Base-by-base conservation (phyloP, 345 rosid genomes). In the Brassica napus region DNA sequence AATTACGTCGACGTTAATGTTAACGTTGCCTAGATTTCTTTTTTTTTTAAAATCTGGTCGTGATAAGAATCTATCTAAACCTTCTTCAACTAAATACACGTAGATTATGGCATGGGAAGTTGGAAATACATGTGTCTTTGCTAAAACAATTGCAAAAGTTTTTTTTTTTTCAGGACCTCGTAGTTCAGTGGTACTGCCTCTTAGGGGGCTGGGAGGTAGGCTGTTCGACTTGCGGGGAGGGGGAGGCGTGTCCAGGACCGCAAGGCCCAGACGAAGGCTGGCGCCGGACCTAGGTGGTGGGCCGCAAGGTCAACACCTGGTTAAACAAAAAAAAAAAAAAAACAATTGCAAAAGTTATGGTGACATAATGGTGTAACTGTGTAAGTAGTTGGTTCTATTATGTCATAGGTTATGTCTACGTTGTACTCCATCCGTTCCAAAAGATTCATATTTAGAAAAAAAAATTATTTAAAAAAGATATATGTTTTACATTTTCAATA, bases 1-100 rank as follows among this genome's bases (percentile, higher is more conserved):
- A 37, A 16, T 72, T 37, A 71, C 67, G 37, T 57, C 68, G 77
- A 57, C 67, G 35, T 65, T 78, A 59, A 65, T 65, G 67, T 57
- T 77, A 62, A 49, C 12, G 21, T 15, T 54, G 9, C 4, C 23
- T 15, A 16, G 59, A 54, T 6, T 52, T 15, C 3, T 52, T 49
- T 52, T n/a, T 26, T 26, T 26, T 26, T 26, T 26, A 3, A 11
- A 47, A 47, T 5, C 16, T 47, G 54, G 54, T 14, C 54, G 54
- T 47, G 54, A 47, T 47, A 47, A 47, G 54, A 12, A 12, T 47
- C 5, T 47, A 47, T 47, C 16, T 12, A 47, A 14, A 47, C 54
- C 54, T 47, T 47, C 54, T 47, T 47, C 54, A 47, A 47, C 16
- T 47, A 47, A 52, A 52, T 7, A 52, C 58, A 15, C 58, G 58